Evolutionary conservation across 192 early-diverging fungal species (phyloP).

Genomic region (Umbelopsis sp.): DNA sequence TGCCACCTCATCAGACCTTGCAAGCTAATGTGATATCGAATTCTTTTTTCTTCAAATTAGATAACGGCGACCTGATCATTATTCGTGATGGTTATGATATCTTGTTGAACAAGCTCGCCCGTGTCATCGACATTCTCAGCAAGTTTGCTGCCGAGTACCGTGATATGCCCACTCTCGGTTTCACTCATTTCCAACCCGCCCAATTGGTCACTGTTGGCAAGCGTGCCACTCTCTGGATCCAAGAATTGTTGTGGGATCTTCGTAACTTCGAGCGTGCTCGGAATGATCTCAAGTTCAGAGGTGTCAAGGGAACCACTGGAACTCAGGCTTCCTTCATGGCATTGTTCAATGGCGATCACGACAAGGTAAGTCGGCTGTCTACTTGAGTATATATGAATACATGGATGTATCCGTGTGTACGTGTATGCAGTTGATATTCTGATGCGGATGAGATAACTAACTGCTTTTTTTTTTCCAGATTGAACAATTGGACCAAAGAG

Average conservation of each 20-base stretch:
- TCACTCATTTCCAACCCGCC: conserved; percentile 99
- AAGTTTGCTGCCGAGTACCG: conserved; percentile 81
- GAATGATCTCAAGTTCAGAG: conserved; percentile 89
- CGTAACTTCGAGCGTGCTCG: conserved; percentile 90
- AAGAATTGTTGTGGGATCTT: conserved; percentile 95
- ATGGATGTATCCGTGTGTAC: too few species aligned
- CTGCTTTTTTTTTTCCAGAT: conserved; percentile 43
- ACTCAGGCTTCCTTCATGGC: conserved; percentile 98
- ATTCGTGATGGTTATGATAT: conserved; percentile 94
- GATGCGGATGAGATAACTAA: too few species aligned
- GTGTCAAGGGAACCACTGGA: conserved; percentile 98
- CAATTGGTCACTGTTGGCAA: conserved; percentile 99
- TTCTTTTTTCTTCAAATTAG: conserved; percentile 33
- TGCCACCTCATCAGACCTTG: not conserved
- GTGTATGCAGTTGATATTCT: too few species aligned
- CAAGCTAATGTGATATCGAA: not conserved
- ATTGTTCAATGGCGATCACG: conserved; percentile 92
- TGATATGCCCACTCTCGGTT: conserved; percentile 91
- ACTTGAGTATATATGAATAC: too few species aligned
- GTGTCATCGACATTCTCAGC: conserved; percentile 77
- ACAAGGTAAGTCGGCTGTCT: conserved; percentile 54
- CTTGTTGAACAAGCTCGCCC: conserved; percentile 85
- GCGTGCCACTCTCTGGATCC: conserved; percentile 94
- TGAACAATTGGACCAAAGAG: conserved; percentile 87
- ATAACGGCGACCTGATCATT: conserved; percentile 98